phyloP scores from a whole-genome alignment of 345 rosid species.

The Gossypium sturtianum region DNA sequence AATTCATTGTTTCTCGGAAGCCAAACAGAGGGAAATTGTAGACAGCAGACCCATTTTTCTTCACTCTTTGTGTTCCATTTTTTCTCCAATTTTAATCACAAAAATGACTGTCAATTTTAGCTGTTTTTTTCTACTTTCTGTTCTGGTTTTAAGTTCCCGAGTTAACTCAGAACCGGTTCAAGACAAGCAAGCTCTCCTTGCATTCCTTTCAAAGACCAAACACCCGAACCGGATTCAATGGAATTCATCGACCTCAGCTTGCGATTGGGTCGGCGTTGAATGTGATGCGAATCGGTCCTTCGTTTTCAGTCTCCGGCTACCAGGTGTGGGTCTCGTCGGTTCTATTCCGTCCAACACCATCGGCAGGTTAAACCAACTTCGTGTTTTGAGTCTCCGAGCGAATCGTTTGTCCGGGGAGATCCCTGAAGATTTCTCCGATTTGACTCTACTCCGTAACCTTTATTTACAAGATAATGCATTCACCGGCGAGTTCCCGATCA shows the following conservation, averaged over 20 bases:
- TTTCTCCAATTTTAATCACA: neutral
- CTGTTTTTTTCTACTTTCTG: slow-evolving; percentile 18
- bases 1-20: slow-evolving; percentile 13
- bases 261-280: slow-evolving; percentile 72
- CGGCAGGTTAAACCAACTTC: slow-evolving; percentile 63
- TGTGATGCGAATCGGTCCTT: slow-evolving; percentile 54
- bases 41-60: neutral
- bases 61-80: neutral
- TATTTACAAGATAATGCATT: slow-evolving; percentile 64
- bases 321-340: slow-evolving; percentile 85
- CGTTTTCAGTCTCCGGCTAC: slow-evolving; percentile 64
- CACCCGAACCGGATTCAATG: slow-evolving; percentile 78
- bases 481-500: slow-evolving; percentile 56
- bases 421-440: slow-evolving; percentile 76
- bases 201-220: slow-evolving; percentile 46
- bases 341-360: slow-evolving; percentile 59
- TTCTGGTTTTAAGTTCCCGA: slow-evolving; percentile 31
- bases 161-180: slow-evolving; percentile 57
- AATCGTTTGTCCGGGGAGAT: slow-evolving; percentile 72
- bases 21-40: slow-evolving; percentile 3
- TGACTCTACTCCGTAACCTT: slow-evolving; percentile 64
- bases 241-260: slow-evolving; percentile 65
- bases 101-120: slow-evolving; percentile 29
- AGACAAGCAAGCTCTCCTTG: slow-evolving; percentile 81
- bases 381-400: slow-evolving; percentile 85